These are phyloP conservation scores for Russula abietina DNA, from an alignment of 768 basidiomycete species.

Conservation along the genomic window DNA sequence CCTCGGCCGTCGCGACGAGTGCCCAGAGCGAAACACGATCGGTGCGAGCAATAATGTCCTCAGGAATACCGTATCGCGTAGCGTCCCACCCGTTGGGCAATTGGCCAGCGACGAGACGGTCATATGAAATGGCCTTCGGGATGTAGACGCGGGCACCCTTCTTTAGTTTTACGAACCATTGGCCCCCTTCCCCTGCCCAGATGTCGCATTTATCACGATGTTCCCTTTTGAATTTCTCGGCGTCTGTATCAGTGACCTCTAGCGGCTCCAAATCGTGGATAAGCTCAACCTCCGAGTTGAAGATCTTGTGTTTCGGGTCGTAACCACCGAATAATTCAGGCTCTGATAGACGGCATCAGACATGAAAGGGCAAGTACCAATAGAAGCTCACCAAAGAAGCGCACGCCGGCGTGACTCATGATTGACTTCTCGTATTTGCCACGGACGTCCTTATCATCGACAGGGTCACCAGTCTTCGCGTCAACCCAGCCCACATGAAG, in stretches of 20 bases:
- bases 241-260: too few relatives aligned
- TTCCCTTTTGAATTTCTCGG: too few relatives aligned
- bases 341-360: constrained; percentile 46
- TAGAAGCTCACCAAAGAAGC: constrained; percentile 68
- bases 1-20: constrained; percentile 88
- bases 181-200: too few relatives aligned
- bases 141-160: constrained; percentile 90
- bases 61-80: constrained; percentile 92
- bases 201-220: too few relatives aligned
- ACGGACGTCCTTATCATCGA: constrained; percentile 96
- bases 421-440: constrained; percentile 94
- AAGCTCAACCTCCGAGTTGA: constrained; percentile 95
- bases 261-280: constrained; percentile 71
- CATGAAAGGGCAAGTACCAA: not conserved
- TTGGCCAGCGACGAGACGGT: constrained; percentile 90
- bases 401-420: constrained; percentile 92
- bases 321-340: constrained; percentile 98
- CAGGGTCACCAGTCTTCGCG: constrained; percentile 83
- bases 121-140: constrained; percentile 94
- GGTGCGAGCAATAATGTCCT: constrained; percentile 90
- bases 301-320: constrained; percentile 94
- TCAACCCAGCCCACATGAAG: constrained; percentile 93
- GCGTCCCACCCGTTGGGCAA: constrained; percentile 97
- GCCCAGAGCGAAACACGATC: constrained; percentile 95
- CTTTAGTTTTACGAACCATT: constrained; percentile 78